Percentiles rank a stretch among this genome's conserved stretches.
Evolutionary conservation across 768 basidiomycete species (phyloP).

Genomic region (Suillus lakei): DNA sequence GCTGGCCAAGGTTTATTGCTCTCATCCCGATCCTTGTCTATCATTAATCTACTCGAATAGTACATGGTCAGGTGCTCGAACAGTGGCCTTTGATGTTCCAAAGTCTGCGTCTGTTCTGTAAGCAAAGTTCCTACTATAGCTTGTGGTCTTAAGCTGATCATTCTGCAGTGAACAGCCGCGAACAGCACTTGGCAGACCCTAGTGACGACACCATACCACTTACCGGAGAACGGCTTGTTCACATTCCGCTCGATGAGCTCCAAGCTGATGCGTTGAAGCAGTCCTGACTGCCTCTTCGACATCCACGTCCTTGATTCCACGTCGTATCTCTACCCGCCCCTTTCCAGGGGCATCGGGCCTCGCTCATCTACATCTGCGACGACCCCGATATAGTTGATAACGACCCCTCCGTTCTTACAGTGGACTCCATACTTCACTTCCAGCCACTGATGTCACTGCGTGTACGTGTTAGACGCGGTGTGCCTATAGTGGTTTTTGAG

Average conservation of each 20-base stretch:
- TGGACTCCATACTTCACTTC: neutral
- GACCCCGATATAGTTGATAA: neutral
- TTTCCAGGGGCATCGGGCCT: neutral
- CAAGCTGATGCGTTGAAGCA: constrained; percentile 33
- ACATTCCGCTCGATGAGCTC: constrained; percentile 74
- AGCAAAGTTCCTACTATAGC: neutral
- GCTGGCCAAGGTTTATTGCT: constrained; percentile 63
- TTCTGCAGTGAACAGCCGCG: constrained; percentile 54
- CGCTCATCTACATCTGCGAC: neutral
- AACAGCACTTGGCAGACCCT: constrained; percentile 24
- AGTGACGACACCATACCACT: constrained; percentile 23
- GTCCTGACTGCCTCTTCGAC: constrained; percentile 11
- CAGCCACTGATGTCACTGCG: neutral
- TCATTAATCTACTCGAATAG: neutral
- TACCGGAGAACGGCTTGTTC: constrained; percentile 66
- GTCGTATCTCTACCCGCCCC: neutral
- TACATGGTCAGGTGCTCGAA: constrained; percentile 2
- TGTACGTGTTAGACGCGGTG: neutral
- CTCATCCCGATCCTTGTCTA: constrained; percentile 2
- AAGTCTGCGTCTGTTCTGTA: constrained; percentile 73
- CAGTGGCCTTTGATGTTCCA: constrained; percentile 2
- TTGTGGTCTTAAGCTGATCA: neutral
- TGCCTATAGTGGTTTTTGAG: no score
- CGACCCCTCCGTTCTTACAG: neutral
- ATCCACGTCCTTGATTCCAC: neutral